These are phyloP conservation scores for Russula ochroleuca DNA, from an alignment of 768 basidiomycete species.

Conservation along the genomic window DNA sequence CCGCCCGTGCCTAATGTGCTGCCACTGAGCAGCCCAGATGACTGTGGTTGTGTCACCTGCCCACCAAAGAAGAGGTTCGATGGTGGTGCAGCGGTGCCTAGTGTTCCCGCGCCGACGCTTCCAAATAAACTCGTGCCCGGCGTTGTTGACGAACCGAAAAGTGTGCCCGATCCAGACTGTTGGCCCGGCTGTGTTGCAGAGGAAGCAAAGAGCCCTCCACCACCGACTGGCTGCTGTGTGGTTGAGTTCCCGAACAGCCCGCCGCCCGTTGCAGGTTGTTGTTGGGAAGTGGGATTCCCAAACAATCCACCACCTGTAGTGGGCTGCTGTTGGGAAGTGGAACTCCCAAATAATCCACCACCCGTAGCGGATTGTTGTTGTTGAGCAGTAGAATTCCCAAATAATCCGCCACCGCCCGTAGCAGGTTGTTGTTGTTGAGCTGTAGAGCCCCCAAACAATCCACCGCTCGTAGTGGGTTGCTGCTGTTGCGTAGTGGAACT, in stretches of 20 bases:
- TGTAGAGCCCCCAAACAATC: not conserved
- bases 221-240: slow-evolving; percentile 12
- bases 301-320: not conserved
- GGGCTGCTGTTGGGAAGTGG: not conserved
- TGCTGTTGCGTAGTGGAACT: slow-evolving; percentile 6
- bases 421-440: slow-evolving; percentile 2
- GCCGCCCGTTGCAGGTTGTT: not conserved
- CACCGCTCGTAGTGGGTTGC: slow-evolving; percentile 10
- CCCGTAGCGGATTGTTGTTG: not conserved
- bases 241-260: slow-evolving; percentile 30
- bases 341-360: not conserved
- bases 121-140: slow-evolving; percentile 4
- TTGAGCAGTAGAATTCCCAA: not conserved
- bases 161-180: slow-evolving; percentile 8
- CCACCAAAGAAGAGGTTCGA: slow-evolving; percentile 12
- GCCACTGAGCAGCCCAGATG: slow-evolving; percentile 28
- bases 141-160: slow-evolving; percentile 12
- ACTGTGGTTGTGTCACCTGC: slow-evolving; percentile 20
- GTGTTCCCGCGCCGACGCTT: not conserved
- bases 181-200: slow-evolving; percentile 6
- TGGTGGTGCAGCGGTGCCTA: not conserved
- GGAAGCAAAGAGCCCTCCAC: slow-evolving; percentile 19
- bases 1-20: slow-evolving; percentile 23
- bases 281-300: not conserved
- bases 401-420: not conserved